phyloP scores from a whole-genome alignment of 257 asterid species.

The Primulina huaijiensis region DNA sequence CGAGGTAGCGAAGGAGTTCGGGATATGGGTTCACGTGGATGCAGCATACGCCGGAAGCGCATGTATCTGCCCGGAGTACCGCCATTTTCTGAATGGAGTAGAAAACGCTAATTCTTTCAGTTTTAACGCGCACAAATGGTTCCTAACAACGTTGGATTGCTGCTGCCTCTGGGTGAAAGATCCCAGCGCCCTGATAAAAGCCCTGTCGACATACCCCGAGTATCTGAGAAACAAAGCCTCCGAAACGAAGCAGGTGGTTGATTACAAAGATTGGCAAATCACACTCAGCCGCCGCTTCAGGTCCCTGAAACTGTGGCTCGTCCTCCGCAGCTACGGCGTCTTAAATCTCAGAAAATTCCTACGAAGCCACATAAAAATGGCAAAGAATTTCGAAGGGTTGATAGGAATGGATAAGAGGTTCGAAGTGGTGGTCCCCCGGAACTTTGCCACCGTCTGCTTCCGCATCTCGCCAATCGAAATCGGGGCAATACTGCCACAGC shows the following conservation, averaged over 20 bases:
- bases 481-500: constrained; percentile 11
- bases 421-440: constrained; percentile 69
- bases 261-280: constrained; percentile 83
- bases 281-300: constrained; percentile 71
- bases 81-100: constrained; percentile 62
- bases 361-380: constrained; percentile 60
- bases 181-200: constrained; percentile 49
- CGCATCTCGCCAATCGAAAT: constrained; percentile 45
- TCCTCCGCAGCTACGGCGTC: constrained; percentile 65
- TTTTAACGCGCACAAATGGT: constrained; percentile 83
- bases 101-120: constrained; percentile 67
- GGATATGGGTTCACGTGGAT: constrained; percentile 71
- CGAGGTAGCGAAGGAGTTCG: constrained; percentile 47
- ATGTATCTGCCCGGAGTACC: constrained; percentile 65
- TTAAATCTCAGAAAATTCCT: constrained; percentile 53
- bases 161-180: constrained; percentile 84
- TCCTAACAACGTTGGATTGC: constrained; percentile 62
- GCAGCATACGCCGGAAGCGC: constrained; percentile 83
- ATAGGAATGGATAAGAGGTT: constrained; percentile 63
- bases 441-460: constrained; percentile 70
- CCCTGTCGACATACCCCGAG: constrained; percentile 65
- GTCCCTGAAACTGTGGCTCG: constrained; percentile 70
- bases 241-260: constrained; percentile 59
- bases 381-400: constrained; percentile 61
- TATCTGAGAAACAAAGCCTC: constrained; percentile 62